Evolutionary conservation across 176 grass and related monocot species (phyloP).

Genomic region (Musa schizocarpa): DNA sequence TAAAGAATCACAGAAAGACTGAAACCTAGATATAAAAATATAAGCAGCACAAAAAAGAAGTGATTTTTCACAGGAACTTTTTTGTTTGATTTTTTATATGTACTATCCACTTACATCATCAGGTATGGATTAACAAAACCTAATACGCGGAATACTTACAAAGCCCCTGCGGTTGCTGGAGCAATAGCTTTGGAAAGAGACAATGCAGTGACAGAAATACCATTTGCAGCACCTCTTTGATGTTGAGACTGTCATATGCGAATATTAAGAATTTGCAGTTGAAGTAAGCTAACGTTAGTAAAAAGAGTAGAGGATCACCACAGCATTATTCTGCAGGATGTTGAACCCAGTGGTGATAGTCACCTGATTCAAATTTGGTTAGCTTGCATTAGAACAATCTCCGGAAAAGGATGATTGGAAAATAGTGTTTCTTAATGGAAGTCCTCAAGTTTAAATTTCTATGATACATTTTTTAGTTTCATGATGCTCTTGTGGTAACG

Average conservation of each 20-base stretch:
- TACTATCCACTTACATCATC: too few species aligned
- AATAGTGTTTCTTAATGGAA: not conserved
- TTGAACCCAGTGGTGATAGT: constrained; percentile 54
- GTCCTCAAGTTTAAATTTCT: not conserved
- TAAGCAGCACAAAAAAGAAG: not conserved
- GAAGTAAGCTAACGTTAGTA: not conserved
- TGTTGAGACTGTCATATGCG: constrained; percentile 38
- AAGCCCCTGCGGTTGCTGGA: constrained; percentile 50
- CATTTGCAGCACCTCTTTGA: constrained; percentile 64
- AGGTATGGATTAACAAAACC: too few species aligned
- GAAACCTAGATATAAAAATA: too few species aligned
- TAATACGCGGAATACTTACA: constrained; percentile 32
- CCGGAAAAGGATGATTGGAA: not conserved
- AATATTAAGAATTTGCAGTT: constrained; percentile 8
- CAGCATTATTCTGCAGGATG: constrained; percentile 54
- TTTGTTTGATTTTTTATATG: not conserved
- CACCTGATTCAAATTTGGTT: constrained; percentile 34
- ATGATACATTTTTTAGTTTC: not conserved
- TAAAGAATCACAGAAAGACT: too few species aligned
- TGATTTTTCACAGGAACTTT: not conserved
- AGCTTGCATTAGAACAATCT: not conserved
- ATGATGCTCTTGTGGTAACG: not conserved
- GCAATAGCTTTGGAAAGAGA: constrained; percentile 55
- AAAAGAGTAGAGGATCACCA: constrained; percentile 27
- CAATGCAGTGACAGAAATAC: constrained; percentile 59